Conservation (phyloP, 176 grass and related monocot species). For the Tuctoria greenei region DNA sequence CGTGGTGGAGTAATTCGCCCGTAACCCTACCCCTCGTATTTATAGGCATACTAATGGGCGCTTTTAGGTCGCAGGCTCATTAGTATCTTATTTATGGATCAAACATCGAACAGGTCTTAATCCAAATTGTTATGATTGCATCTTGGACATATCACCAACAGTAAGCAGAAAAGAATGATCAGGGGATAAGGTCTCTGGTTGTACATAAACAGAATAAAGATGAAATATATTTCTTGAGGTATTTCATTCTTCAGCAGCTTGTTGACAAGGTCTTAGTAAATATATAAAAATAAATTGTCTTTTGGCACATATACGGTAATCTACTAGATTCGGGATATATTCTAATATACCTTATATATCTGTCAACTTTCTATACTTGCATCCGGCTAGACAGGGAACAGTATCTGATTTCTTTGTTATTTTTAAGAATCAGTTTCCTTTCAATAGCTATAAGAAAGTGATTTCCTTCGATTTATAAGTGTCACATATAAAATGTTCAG, state of each 20-base stretch:
- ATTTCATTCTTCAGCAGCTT: slow-evolving; percentile 36
- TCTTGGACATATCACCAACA: too few relatives aligned
- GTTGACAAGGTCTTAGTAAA: background rate
- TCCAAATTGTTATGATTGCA: too few relatives aligned
- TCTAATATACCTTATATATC: slow-evolving; percentile 9
- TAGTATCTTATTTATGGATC: too few relatives aligned
- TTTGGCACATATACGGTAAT: background rate
- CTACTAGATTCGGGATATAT: slow-evolving; percentile 22
- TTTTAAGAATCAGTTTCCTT: slow-evolving; percentile 26
- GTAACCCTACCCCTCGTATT: too few relatives aligned
- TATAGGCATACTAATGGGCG: too few relatives aligned
- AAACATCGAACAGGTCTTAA: too few relatives aligned
- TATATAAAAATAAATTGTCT: background rate
- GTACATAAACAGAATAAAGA: slow-evolving; percentile 24
- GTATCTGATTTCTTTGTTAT: slow-evolving; percentile 32
- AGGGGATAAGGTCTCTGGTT: slow-evolving; percentile 35
- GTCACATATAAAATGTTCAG: background rate
- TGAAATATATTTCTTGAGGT: slow-evolving; percentile 29
- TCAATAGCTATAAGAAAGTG: background rate
- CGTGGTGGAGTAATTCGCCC: too few relatives aligned
- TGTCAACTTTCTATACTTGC: slow-evolving; percentile 2
- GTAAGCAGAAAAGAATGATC: slow-evolving; percentile 16
- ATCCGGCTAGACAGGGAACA: slow-evolving; percentile 3
- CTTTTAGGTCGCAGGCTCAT: too few relatives aligned
- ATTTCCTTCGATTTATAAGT: background rate